These are phyloP conservation scores for Allium fistulosum DNA, from an alignment of 106 monocot genomes.

Conservation along the genomic window DNA sequence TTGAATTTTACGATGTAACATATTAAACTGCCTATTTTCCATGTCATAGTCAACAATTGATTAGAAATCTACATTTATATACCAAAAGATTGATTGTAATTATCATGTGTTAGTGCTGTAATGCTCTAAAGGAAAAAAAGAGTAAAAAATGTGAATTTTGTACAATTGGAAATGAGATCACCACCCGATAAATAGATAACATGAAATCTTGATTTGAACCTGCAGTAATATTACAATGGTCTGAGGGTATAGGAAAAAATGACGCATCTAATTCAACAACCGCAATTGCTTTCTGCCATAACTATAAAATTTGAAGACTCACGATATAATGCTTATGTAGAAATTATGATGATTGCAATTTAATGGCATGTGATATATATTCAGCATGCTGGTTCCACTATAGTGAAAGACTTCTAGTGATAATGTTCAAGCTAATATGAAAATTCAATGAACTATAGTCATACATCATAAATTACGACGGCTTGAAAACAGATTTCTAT, in stretches of 20 bases:
- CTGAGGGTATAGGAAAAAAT: constrained; percentile 74
- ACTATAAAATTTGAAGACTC: not conserved
- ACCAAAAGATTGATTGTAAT: too few species aligned
- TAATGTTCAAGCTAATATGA: too few species aligned
- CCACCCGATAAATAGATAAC: constrained; percentile 58
- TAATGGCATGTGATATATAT: not conserved
- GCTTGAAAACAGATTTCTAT: constrained; percentile 39
- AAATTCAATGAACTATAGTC: too few species aligned
- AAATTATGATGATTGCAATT: not conserved
- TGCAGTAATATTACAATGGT: constrained; percentile 52
- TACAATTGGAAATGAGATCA: constrained; percentile 95
- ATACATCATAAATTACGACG: not conserved
- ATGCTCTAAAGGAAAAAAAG: too few species aligned
- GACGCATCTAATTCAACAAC: constrained; percentile 72
- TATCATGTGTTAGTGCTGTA: too few species aligned
- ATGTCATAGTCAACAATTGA: constrained; percentile 81
- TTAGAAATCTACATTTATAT: constrained; percentile 69
- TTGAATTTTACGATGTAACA: constrained; percentile 50
- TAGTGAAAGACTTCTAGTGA: too few species aligned
- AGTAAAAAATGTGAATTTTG: not conserved
- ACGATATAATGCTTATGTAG: not conserved
- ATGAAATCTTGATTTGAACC: constrained; percentile 85
- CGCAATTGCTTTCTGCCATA: constrained; percentile 30
- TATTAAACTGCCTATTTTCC: constrained; percentile 34
- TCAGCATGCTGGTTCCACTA: not conserved